These are phyloP conservation scores for Mycosphaerelloides madeirae DNA, from an alignment of 2,329 filamentous ascomycete genomes.

Conservation along the genomic window DNA sequence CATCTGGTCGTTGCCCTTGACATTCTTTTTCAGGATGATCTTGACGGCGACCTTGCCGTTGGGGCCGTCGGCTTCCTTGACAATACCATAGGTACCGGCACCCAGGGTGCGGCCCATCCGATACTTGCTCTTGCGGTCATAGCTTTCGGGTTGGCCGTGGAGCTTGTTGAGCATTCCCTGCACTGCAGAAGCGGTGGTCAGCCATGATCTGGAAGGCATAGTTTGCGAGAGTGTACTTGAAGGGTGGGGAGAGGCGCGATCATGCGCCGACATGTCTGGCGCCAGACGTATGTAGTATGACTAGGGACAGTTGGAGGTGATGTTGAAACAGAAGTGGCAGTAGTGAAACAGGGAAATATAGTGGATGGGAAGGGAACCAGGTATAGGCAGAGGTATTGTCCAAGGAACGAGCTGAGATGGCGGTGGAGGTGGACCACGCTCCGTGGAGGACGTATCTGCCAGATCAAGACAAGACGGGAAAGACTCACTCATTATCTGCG, in stretches of 20 bases:
- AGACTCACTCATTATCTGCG: conserved; percentile 6
- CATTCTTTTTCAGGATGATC: conserved; percentile 99
- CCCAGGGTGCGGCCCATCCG: conserved; percentile 89
- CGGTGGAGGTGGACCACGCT: not conserved
- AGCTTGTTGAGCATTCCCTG: conserved; percentile 81
- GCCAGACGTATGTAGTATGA: too few relatives aligned
- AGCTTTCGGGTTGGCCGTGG: conserved; percentile 93
- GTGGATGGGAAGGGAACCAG: not conserved
- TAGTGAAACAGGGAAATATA: not conserved
- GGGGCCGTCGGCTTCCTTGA: conserved; percentile 84
- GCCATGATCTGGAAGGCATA: conserved; percentile 14
- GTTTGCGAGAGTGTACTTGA: conserved; percentile 2
- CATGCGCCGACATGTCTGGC: too few relatives aligned
- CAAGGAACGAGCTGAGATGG: not conserved
- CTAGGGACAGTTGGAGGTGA: not conserved
- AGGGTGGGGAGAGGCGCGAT: conserved; percentile 3
- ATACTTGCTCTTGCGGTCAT: conserved; percentile 97
- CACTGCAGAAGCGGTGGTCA: conserved; percentile 18
- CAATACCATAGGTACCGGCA: conserved; percentile 96
- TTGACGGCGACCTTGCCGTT: conserved; percentile 90
- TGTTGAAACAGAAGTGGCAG: conserved; percentile 2
- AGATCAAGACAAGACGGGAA: too few relatives aligned
- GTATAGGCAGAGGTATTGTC: not conserved
- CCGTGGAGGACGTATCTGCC: conserved; percentile 14
- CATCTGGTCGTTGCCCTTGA: conserved; percentile 97